Base-by-base conservation (phyloP, 2,329 filamentous ascomycete genomes). In the Pseudocercospora cruenta region DNA sequence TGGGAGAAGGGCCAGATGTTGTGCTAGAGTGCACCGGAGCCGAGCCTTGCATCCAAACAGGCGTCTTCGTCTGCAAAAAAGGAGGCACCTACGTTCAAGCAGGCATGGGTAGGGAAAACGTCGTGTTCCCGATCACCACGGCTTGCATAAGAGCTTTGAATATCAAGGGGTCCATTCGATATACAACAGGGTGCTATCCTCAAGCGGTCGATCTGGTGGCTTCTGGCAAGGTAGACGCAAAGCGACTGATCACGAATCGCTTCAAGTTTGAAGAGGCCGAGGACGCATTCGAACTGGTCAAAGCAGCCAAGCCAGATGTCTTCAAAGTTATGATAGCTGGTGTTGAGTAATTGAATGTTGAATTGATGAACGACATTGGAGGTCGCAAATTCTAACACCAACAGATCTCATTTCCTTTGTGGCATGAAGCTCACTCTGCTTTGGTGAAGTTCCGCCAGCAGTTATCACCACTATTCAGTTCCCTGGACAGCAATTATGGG, bases 131-230 rank as follows among this genome's bases (percentile, higher is more conserved):
- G 0, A 86, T 86, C 63, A 83, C 81, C 0, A 80, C 79, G 0
- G 80, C 80, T 1, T 86, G 82, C 65, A 83, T 82, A 64, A 78
- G 81, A 4, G 85, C 78, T 0, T 71, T 86, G 55, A 82, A 74
- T 2, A 77, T 86, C 66, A 81, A 82, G 60, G 85, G 84, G 1
- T 84, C 81, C 0, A 85, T 87, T 60, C 78, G 84, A 2, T 87
- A 87, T 66, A 80, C 78, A 3, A 76, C 80, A 0, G 84, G 84
- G 0, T 83, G 81, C 67, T 87, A 85, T 71, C 80, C 82, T 0
- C 70, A 78, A 4, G 85, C 85, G 0, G 76, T 87, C 0, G 77
- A 83, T 47, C 74, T 87, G 6, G 78, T 87, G n/a, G 78, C 81
- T 0, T 80, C 76, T n/a, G 82, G 83, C 0, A 84, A 83, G 70